Evolutionary conservation across 2,329 filamentous ascomycete species (phyloP), one percentile per base, ranked within the genome.

Genomic region (Sarocladium strictum): DNA sequence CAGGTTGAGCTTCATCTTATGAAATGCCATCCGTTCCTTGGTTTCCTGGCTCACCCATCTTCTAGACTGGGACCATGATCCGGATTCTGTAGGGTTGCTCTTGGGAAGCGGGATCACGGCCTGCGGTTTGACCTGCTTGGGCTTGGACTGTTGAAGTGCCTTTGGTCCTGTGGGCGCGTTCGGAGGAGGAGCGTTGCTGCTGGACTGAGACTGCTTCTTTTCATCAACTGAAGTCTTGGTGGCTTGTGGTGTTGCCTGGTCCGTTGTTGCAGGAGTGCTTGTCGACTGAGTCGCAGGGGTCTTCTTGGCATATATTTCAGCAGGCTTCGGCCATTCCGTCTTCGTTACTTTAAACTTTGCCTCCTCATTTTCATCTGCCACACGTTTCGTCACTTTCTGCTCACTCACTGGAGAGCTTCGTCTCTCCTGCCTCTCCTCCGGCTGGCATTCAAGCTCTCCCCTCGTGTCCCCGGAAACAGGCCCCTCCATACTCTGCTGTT

Each of bases 61-160:
- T 58, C 65, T 71, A 49, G 71, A 72, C 33, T 72, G 67, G 14
- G 69, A 65, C 70, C 70, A 72, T 19, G 63, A 62, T 27, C 63
- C 68, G 24, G 61, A 40, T 7, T 67, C 61, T 37, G 26, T 10
- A 52, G 43, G 33, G 14, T 14, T 29, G 27, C 26, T 19, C 17
- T 40, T 3, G 15, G 11, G 38, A 14, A 38, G 33, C 26, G 15
- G 26, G 15, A 21, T 53, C 27, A 38, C 14, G 15, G 21, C 23
- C 14, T 53, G 19, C 15, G 19, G 27, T 23, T 7, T 19, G 15
- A 17, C 10, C 29, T 38, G n/a, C 3, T 12, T 38, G n/a, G 29
- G 32, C 17, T 38, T 19, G 9, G n/a, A 3, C 23, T 27, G 51
- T 23, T 54, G 56, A 3, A 51, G 38, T 10, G 56, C 54, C 12